Evolutionary conservation across 805 yeast genomes (phyloP), one percentile per base, ranked within the genome.

Genomic region (Metschnikowia gruessii): DNA sequence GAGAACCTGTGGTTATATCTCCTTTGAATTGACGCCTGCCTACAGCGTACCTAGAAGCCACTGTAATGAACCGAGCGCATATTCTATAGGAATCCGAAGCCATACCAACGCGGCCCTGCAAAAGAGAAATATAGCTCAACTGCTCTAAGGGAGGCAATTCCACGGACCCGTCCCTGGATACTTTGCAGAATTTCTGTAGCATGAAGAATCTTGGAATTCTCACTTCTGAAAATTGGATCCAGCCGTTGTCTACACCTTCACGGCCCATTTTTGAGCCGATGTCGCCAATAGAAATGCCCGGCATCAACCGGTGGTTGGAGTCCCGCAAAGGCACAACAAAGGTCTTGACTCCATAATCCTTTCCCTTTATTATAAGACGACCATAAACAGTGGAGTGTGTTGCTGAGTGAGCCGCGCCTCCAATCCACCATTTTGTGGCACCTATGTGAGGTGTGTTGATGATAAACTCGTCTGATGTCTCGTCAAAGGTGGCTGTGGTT

Each of bases 371-470:
- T 46, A 69, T 62, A 48, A 72, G 69, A 50, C 77, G 64, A 40
- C 76, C 76, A 50, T 72, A 72, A 43, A 61, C 61, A 18, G 68
- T 48, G 35, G 67, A 57, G 54, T 72, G 77, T 17, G 76, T 72
- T 24, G 76, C 66, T 10, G 76, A 70, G 51, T 72, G 77, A 29
- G 77, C 77, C 46, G 77, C 77, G 48, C 76, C 76, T 33, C 77
- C 77, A 49, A 72, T 72, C 77, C 77, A 72, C 77, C 77, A 72
- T 57, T 72, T 72, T 51, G 77, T 72, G 38, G 77, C 77, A 49
- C 77, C 76, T 50, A 72, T 65, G 53, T 72, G 76, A 5, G 77
- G 77, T 26, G 77, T 72, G 60, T 69, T 69, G 51, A 72, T 66
- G 46, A 72, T 55, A 50, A 72, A 72, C 56, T 71, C 72, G 54